Conservation (phyloP, 345 rosid genomes). For the Gossypium turneri region DNA sequence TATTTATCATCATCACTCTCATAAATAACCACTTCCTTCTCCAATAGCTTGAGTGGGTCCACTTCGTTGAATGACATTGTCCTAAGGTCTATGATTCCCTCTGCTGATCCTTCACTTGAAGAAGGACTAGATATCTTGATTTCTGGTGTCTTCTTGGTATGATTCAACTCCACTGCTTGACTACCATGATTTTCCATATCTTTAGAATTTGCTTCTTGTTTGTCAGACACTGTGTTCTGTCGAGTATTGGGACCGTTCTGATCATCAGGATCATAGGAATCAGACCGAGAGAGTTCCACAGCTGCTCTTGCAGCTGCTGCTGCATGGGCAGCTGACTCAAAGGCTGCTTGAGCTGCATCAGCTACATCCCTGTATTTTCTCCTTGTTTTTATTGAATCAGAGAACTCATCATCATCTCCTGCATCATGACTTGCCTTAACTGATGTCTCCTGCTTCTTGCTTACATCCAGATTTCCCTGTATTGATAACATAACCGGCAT, state of each 20-base stretch:
- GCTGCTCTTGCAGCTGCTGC: slow-evolving; percentile 95
- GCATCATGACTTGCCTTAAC: slow-evolving; percentile 13
- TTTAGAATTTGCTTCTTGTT: slow-evolving; percentile 17
- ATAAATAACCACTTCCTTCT: slow-evolving; percentile 48
- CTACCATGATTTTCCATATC: slow-evolving; percentile 11
- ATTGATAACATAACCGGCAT: slow-evolving; percentile 14
- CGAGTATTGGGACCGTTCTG: slow-evolving; percentile 19
- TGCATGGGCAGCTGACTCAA: slow-evolving; percentile 75
- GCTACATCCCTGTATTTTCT: slow-evolving; percentile 76
- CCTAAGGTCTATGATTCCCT: slow-evolving; percentile 20
- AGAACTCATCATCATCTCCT: slow-evolving; percentile 18
- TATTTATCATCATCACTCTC: slow-evolving; percentile 46
- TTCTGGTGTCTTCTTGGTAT: slow-evolving; percentile 24
- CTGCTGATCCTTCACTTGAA: slow-evolving; percentile 45
- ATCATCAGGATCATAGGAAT: slow-evolving; percentile 40
- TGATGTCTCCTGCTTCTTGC: slow-evolving; percentile 4
- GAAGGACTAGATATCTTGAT: slow-evolving; percentile 26
- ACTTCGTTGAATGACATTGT: slow-evolving; percentile 38
- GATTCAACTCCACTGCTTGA: slow-evolving; percentile 20
- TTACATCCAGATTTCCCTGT: slow-evolving; percentile 31
- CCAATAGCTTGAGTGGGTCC: slow-evolving; percentile 47
- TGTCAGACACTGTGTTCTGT: slow-evolving; percentile 10
- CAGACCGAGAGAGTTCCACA: slow-evolving; percentile 76
- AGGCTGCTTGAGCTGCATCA: slow-evolving; percentile 96
- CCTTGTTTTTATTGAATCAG: slow-evolving; percentile 33